Base-by-base conservation (phyloP, 257 asterid species). In the Euphrasia confusa region DNA sequence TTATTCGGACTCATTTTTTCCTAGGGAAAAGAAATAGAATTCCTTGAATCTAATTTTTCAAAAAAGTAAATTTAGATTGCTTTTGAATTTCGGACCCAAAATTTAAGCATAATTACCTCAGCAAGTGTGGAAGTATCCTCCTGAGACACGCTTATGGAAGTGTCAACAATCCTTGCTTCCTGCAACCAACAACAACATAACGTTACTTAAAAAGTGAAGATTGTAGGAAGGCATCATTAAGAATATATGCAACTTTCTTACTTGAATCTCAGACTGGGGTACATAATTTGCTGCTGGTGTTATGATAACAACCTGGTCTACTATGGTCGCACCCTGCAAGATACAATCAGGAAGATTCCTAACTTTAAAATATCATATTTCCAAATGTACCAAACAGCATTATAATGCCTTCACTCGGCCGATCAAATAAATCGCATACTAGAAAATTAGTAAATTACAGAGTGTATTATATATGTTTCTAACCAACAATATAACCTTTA, bases 301-400 rank as follows among this genome's bases (percentile, higher is more conserved):
- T 64, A 84, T 84, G 54, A 58, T 75, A 68, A 84, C 91, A 54
- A 75, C 83, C 75, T 77, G 85, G 75, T 84, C 91, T 56, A 84
- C 85, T 72, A 84, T 79, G 56, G 91, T 84, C 27, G 91, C 91
- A 44, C 91, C 91, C 91, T 84, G 79, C 68, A 49, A 55, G 17
- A 64, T 14, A 58, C 56, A 37, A 71, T 27, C 64, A 45, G 11
- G 14, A 8, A 35, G 37, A 45, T 42, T 28, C 21, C 24, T 52
- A 44, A 27, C 63, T 54, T 53, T 6, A 60, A 53, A 42, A 28
- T 58, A 65, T 27, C 11, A 49, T 12, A 30, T 37, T 8, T 9
- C 42, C 42, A 37, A 37, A 37, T 8, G 10, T 8, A 37, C 42
- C 39, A 21, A 21, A 21, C 24, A 21, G 24, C 24, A 21, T 21